These are phyloP conservation scores for Linum usitatissimum DNA, from an alignment of 345 rosid species.

Conservation along the genomic window DNA sequence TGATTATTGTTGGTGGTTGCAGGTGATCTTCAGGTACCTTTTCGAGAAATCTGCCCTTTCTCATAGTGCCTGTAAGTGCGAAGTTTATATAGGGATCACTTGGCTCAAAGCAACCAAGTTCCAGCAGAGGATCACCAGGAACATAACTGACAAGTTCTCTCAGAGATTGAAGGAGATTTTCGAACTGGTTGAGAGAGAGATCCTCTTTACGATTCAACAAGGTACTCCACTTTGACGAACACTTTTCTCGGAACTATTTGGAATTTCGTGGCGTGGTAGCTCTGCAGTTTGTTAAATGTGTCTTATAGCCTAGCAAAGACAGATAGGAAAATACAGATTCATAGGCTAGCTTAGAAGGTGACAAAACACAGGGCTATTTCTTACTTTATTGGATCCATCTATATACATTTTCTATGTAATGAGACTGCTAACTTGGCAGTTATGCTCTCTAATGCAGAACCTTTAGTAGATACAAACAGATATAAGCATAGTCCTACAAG, in stretches of 20 bases:
- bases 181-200: slow-evolving; percentile 46
- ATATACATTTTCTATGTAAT: not conserved
- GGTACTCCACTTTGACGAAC: slow-evolving; percentile 8
- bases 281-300: too few species aligned
- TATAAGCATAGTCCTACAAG: slow-evolving; percentile 8
- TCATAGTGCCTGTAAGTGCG: slow-evolving; percentile 46
- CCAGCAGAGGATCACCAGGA: slow-evolving; percentile 56
- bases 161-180: slow-evolving; percentile 43
- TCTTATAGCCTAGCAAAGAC: too few species aligned
- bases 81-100: slow-evolving; percentile 36
- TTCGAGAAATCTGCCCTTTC: slow-evolving; percentile 35
- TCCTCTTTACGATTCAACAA: slow-evolving; percentile 21
- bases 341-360: too few species aligned
- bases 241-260: too few species aligned
- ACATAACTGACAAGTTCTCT: slow-evolving; percentile 48
- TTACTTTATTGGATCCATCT: not conserved
- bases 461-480: not conserved
- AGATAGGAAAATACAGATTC: too few species aligned
- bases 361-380: not conserved
- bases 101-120: slow-evolving; percentile 69
- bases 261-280: too few species aligned
- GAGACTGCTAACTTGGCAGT: not conserved
- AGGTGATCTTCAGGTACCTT: slow-evolving; percentile 54
- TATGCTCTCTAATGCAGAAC: not conserved
- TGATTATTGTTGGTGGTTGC: slow-evolving; percentile 4